phyloP scores from a whole-genome alignment of 306 rosid species.

The Rosa multiflora region DNA sequence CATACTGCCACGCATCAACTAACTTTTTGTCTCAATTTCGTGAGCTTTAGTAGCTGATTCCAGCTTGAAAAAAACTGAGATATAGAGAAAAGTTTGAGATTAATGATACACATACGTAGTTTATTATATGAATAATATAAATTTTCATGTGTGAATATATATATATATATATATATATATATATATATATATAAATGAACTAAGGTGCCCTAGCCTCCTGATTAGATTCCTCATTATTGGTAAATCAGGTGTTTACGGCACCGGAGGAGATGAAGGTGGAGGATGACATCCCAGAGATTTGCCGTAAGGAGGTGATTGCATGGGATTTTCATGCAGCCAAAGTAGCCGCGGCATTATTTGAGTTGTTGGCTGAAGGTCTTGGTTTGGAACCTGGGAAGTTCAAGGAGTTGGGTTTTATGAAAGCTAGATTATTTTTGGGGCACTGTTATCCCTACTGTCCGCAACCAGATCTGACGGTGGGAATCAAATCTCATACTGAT shows the following conservation, averaged over 20 bases:
- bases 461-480: conserved; percentile 39
- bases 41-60: not conserved
- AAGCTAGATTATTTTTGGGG: conserved; percentile 14
- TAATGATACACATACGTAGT: too few species aligned
- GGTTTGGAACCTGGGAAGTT: conserved; percentile 36
- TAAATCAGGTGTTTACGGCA: not conserved
- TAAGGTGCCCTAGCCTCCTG: not conserved
- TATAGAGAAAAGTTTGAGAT: not conserved
- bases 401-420: conserved; percentile 30
- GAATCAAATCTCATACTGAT: conserved; percentile 34
- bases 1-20: not conserved
- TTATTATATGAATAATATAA: too few species aligned
- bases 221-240: too few species aligned
- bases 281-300: conserved; percentile 31
- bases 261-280: not conserved
- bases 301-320: conserved; percentile 31
- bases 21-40: not conserved
- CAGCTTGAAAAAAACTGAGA: not conserved
- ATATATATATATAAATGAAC: not conserved
- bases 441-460: conserved; percentile 40
- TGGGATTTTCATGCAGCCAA: conserved; percentile 27
- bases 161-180: too few species aligned
- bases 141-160: too few species aligned
- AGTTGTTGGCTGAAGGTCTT: conserved; percentile 40
- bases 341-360: conserved; percentile 35